Evolutionary conservation across 495 filamentous ascomycete genomes (phyloP).

Genomic region (Immersiella caudata): DNA sequence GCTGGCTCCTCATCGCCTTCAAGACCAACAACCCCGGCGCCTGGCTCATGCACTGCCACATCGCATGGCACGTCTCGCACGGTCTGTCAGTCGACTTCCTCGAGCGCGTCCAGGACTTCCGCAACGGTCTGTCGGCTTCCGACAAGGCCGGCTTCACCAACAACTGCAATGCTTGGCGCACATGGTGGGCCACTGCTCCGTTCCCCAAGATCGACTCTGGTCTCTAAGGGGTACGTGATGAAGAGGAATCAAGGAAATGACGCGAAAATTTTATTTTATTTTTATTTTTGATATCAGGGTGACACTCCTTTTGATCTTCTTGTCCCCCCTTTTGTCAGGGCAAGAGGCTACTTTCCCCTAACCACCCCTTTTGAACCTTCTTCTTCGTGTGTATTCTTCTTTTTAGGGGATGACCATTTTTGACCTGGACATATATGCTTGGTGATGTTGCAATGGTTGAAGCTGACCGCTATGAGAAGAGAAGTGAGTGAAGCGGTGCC

Average conservation of each 20-base stretch:
- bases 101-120: conserved; percentile 43
- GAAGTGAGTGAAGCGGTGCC: neutral
- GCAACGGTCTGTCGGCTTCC: conserved; percentile 22
- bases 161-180: conserved; percentile 33
- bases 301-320: neutral
- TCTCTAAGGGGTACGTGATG: conserved; percentile 18
- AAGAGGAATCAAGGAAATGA: neutral
- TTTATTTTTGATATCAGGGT: neutral
- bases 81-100: conserved; percentile 55
- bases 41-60: conserved; percentile 63
- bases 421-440: conserved; percentile 1
- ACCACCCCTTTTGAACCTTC: neutral
- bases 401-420: conserved; percentile 1
- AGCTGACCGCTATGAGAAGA: neutral
- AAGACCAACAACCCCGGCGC: conserved; percentile 59
- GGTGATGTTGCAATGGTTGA: neutral
- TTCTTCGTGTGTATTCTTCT: conserved; percentile 2
- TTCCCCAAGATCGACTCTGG: conserved; percentile 36
- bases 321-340: neutral
- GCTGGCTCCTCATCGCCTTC: conserved; percentile 57
- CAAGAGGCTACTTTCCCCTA: neutral
- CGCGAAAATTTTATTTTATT: too few species aligned
- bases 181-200: conserved; percentile 30
- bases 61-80: conserved; percentile 56
- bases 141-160: conserved; percentile 28